Evolutionary conservation across 306 rosid species (phyloP).

Genomic region (Echinosophora koreensis): DNA sequence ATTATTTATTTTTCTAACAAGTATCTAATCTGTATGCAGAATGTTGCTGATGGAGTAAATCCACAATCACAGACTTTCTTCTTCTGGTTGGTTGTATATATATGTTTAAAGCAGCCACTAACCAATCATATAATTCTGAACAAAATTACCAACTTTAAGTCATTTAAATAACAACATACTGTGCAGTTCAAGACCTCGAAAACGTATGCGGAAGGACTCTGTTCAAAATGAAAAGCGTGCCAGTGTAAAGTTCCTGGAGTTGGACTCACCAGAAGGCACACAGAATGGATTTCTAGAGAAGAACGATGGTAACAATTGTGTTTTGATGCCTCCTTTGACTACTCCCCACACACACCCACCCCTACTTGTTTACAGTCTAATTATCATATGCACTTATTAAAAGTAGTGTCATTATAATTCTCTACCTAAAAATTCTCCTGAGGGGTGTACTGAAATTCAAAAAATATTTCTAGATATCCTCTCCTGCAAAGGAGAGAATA

Average conservation of each 20-base stretch:
- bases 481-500: conserved; percentile 67
- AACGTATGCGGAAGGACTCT: conserved; percentile 50
- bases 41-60: conserved; percentile 71
- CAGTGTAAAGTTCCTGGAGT: conserved; percentile 81
- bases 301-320: conserved; percentile 61
- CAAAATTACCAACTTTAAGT: conserved; percentile 38
- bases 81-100: conserved; percentile 82
- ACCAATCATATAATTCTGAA: conserved; percentile 42
- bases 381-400: background rate
- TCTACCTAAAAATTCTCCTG: conserved; percentile 28
- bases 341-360: background rate
- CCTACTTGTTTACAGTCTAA: background rate
- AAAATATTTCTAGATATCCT: conserved; percentile 56
- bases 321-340: conserved; percentile 27
- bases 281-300: conserved; percentile 62
- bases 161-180: conserved; percentile 47
- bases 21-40: conserved; percentile 60
- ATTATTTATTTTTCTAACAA: conserved; percentile 29
- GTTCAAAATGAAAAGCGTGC: conserved; percentile 60
- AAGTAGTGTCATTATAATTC: conserved; percentile 21
- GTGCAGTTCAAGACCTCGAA: conserved; percentile 78
- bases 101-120: conserved; percentile 54
- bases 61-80: conserved; percentile 81
- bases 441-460: conserved; percentile 49
- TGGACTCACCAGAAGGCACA: conserved; percentile 74